These are phyloP conservation scores for Tephrocybe sp. DNA, from an alignment of 768 basidiomycete species.

Conservation along the genomic window DNA sequence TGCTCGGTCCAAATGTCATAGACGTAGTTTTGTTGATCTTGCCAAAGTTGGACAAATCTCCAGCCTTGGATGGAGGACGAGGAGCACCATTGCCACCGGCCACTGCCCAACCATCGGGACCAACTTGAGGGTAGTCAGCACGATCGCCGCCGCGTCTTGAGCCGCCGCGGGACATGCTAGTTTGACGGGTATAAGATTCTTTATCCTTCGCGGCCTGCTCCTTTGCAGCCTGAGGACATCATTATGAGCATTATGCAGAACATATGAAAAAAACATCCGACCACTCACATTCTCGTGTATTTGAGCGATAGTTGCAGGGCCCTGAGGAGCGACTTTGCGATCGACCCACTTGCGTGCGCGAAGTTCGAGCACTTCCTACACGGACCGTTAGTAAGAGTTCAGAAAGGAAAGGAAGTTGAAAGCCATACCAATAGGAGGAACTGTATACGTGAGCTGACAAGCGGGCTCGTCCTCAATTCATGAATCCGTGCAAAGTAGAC, in stretches of 20 bases:
- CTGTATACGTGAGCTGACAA: constrained; percentile 83
- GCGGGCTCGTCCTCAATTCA: constrained; percentile 68
- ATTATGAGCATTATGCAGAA: background rate
- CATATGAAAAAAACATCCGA: constrained; percentile 42
- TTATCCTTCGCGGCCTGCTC: constrained; percentile 70
- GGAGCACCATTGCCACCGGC: constrained; percentile 49
- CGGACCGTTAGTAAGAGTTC: constrained; percentile 8
- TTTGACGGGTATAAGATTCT: constrained; percentile 55
- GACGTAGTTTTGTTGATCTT: constrained; percentile 70
- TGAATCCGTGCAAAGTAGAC: constrained; percentile 93
- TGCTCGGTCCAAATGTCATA: constrained; percentile 80
- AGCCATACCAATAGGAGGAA: constrained; percentile 88
- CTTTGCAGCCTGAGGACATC: constrained; percentile 61
- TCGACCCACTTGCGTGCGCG: constrained; percentile 80
- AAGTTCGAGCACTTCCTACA: constrained; percentile 86
- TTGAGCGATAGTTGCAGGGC: constrained; percentile 82
- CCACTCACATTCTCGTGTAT: constrained; percentile 86
- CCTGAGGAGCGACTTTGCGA: constrained; percentile 41
- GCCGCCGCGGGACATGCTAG: constrained; percentile 86
- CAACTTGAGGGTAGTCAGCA: constrained; percentile 51
- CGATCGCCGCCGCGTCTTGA: constrained; percentile 84
- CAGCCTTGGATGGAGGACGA: constrained; percentile 71
- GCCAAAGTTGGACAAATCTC: constrained; percentile 84
- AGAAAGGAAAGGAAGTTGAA: background rate
- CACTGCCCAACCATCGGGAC: constrained; percentile 88